A percentile compares a stretch with the other conserved stretches of the same genome.
Conservation (phyloP, 208 protist species). For the Wallacemonas sp. region DNA sequence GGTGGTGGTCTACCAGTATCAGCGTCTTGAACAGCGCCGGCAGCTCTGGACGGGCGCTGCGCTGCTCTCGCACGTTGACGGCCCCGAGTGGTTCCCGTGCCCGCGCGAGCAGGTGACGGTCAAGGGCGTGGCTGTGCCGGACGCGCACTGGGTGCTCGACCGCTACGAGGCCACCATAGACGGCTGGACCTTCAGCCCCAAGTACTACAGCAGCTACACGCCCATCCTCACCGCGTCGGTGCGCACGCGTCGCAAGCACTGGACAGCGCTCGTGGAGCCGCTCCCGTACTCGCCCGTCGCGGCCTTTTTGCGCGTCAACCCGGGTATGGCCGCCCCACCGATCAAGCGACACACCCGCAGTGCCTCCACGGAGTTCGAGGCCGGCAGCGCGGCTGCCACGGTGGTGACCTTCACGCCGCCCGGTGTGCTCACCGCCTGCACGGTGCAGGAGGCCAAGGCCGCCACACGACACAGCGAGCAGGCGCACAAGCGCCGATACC, state of each 20-base stretch:
- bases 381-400: conserved; percentile 4
- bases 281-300: conserved; percentile 55
- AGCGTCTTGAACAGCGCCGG: conserved; percentile 47
- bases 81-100: conserved; percentile 71
- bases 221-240: conserved; percentile 30
- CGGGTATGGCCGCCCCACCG: conserved; percentile 48
- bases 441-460: conserved; percentile 29
- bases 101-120: conserved; percentile 40
- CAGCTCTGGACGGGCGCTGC: conserved; percentile 35
- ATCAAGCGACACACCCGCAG: conserved; percentile 3
- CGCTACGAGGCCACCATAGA: conserved; percentile 67
- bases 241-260: conserved; percentile 71
- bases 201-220: conserved; percentile 75
- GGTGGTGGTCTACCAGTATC: conserved; percentile 73
- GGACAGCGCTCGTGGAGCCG: conserved; percentile 56
- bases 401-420: conserved; percentile 32
- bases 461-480: conserved; percentile 6
- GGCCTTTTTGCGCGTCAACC: conserved; percentile 38
- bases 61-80: conserved; percentile 56
- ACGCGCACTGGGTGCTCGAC: conserved; percentile 61
- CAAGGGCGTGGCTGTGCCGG: conserved; percentile 30
- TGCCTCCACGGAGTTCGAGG: conserved; percentile 18
- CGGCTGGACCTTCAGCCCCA: conserved; percentile 77
- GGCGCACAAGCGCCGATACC: conserved; percentile 11
- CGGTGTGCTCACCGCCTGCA: conserved; percentile 35